Evolutionary conservation across 2,329 filamentous ascomycete genomes (phyloP).

Genomic region (Aspergillus sp.): DNA sequence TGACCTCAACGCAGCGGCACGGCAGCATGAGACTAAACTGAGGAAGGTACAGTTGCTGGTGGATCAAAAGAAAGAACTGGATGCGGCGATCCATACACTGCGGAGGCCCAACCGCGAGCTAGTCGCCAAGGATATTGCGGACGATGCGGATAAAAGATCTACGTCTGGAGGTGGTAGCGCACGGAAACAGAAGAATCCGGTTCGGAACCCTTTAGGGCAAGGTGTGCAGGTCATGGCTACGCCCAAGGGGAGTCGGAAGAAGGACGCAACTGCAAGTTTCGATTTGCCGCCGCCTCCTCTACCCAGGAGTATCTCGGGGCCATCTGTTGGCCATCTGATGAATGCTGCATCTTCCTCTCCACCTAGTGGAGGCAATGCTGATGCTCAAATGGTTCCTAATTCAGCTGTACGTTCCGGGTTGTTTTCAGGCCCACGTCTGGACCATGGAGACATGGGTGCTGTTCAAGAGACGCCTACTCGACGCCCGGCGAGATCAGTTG

Average conservation of each 20-base stretch:
- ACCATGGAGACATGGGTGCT: conserved; percentile 8
- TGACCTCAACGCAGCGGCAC: conserved; percentile 39
- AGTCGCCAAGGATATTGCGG: conserved; percentile 38
- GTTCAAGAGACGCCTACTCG: conserved; percentile 36
- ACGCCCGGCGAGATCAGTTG: conserved; percentile 19
- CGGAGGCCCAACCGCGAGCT: conserved; percentile 42
- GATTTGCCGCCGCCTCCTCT: conserved; percentile 21
- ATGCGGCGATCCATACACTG: conserved; percentile 40
- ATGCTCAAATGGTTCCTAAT: conserved; percentile 25
- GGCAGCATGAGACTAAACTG: conserved; percentile 39
- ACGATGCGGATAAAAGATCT: conserved; percentile 33
- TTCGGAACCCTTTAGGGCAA: conserved; percentile 34
- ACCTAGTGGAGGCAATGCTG: conserved; percentile 4
- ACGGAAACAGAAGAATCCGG: conserved; percentile 35
- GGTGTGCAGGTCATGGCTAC: conserved; percentile 44
- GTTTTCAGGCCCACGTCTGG: neutral
- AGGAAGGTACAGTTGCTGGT: conserved; percentile 38
- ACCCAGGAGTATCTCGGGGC: conserved; percentile 19
- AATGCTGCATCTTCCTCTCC: conserved; percentile 2
- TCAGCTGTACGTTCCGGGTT: conserved; percentile 23
- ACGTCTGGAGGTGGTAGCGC: conserved; percentile 19
- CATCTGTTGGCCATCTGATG: conserved; percentile 10
- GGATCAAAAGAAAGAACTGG: conserved; percentile 42
- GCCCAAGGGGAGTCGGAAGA: conserved; percentile 33
- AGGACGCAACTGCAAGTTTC: conserved; percentile 12